Conservation (phyloP, 192 early-diverging fungal genomes). For the Fimicolochytrium jonesii region DNA sequence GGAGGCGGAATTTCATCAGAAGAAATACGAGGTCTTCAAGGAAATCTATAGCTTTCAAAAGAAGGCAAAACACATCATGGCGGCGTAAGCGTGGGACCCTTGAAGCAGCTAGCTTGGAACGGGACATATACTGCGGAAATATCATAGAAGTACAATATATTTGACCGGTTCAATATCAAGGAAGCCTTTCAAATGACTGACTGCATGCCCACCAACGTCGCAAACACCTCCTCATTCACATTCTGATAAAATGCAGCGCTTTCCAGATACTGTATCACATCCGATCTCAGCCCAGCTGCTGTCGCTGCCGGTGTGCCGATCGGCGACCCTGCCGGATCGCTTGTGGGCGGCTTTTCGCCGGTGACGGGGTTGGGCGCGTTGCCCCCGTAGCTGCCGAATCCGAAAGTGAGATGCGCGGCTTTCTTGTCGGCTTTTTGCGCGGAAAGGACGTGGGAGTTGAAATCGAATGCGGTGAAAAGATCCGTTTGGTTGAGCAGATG, state of each 20-base stretch:
- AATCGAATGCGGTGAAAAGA: conserved; percentile 33
- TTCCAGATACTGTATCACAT: conserved; percentile 23
- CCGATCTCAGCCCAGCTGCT: conserved; percentile 13
- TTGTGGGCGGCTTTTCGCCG: background rate
- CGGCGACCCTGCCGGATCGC: background rate
- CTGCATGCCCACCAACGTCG: conserved; percentile 10
- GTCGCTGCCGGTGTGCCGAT: background rate
- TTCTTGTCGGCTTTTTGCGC: conserved; percentile 22
- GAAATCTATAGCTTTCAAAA: conserved; percentile 57
- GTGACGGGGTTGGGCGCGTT: background rate
- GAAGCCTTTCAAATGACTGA: no score
- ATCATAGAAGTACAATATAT: no score
- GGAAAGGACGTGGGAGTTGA: conserved; percentile 37
- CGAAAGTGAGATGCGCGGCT: conserved; percentile 12
- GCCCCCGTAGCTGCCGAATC: conserved; percentile 19
- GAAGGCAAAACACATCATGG: conserved; percentile 52
- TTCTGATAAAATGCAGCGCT: conserved; percentile 24
- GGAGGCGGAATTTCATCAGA: conserved; percentile 38
- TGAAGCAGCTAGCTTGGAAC: no score
- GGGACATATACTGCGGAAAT: no score
- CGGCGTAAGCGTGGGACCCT: no score
- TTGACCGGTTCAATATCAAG: no score
- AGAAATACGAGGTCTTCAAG: conserved; percentile 52
- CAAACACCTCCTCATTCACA: conserved; percentile 25
- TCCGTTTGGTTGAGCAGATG: conserved; percentile 28